Conservation (phyloP, 495 filamentous ascomycete species). For the Rostrohypoxylon terebratum region DNA sequence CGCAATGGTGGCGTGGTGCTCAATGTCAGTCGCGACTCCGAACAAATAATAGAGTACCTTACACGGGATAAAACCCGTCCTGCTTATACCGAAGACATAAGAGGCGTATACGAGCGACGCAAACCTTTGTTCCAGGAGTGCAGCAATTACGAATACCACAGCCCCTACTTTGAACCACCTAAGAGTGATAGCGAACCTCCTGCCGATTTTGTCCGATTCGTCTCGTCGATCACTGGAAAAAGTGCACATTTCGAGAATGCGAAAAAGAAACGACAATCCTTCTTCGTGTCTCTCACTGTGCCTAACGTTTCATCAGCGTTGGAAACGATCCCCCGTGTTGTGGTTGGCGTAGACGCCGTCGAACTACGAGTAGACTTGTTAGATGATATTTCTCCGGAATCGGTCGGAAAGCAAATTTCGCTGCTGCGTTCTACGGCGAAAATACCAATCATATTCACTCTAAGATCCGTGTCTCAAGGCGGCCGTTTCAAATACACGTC, state of each 20-base stretch:
- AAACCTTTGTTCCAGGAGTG: constrained; percentile 93
- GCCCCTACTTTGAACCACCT: constrained; percentile 71
- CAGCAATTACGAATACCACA: constrained; percentile 95
- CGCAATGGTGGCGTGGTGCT: constrained; percentile 88
- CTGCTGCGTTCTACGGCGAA: constrained; percentile 78
- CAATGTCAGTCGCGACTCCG: constrained; percentile 86
- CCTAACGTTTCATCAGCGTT: constrained; percentile 74
- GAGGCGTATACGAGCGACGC: constrained; percentile 89
- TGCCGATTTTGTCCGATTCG: constrained; percentile 83
- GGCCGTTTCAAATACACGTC: constrained; percentile 87
- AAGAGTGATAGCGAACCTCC: constrained; percentile 70
- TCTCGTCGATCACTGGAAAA: constrained; percentile 77
- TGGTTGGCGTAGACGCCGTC: constrained; percentile 90
- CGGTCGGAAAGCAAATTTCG: constrained; percentile 82
- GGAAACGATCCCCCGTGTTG: constrained; percentile 74
- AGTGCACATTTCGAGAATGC: constrained; percentile 71
- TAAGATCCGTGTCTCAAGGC: constrained; percentile 87
- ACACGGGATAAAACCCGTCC: constrained; percentile 90
- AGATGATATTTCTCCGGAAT: constrained; percentile 79
- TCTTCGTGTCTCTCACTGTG: constrained; percentile 91
- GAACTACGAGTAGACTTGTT: constrained; percentile 95
- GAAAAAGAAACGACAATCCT: constrained; percentile 79
- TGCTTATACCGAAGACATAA: constrained; percentile 93
- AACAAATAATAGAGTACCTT: constrained; percentile 89
- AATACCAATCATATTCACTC: constrained; percentile 93